Conservation (phyloP, 495 filamentous ascomycete genomes). For the Aspergillus diversus region DNA sequence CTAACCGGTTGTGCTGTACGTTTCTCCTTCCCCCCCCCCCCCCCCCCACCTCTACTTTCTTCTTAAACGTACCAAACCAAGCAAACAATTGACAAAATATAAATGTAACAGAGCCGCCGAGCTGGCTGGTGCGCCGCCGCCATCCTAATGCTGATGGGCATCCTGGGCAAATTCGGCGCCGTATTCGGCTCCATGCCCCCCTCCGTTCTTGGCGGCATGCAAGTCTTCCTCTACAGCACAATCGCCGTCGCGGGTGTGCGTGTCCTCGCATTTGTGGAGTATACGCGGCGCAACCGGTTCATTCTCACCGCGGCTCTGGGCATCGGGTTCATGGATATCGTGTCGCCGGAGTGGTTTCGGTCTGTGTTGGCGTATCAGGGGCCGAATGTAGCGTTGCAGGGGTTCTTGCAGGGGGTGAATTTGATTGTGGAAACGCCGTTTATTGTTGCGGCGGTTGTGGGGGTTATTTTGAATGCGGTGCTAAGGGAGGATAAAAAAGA, state of each 20-base stretch:
- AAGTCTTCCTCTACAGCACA: slow-evolving; percentile 79
- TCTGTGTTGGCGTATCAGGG: slow-evolving; percentile 70
- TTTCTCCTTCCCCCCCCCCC: slow-evolving; percentile 39
- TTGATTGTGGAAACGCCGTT: slow-evolving; percentile 72
- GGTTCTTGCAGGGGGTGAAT: slow-evolving; percentile 77
- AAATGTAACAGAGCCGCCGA: slow-evolving; percentile 33
- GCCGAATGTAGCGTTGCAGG: slow-evolving; percentile 64
- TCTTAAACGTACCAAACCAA: not conserved
- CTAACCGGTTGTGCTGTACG: slow-evolving; percentile 73
- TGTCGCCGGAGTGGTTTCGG: slow-evolving; percentile 71
- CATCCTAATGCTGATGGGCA: slow-evolving; percentile 79
- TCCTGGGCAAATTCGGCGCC: slow-evolving; percentile 86
- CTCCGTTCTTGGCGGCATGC: slow-evolving; percentile 85
- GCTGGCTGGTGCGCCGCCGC: slow-evolving; percentile 51
- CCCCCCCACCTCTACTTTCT: not conserved
- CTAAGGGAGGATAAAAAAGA: slow-evolving; percentile 33
- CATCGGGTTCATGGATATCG: slow-evolving; percentile 74
- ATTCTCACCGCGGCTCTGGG: slow-evolving; percentile 74
- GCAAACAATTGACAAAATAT: not conserved
- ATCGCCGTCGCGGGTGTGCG: slow-evolving; percentile 80
- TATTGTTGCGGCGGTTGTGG: slow-evolving; percentile 66
- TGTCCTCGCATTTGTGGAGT: slow-evolving; percentile 72
- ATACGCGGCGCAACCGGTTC: slow-evolving; percentile 80
- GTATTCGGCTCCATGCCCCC: slow-evolving; percentile 76
- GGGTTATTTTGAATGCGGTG: slow-evolving; percentile 67